Conservation (phyloP, 2,329 filamentous ascomycete species). For the Ploettnerulaceae sp. region DNA sequence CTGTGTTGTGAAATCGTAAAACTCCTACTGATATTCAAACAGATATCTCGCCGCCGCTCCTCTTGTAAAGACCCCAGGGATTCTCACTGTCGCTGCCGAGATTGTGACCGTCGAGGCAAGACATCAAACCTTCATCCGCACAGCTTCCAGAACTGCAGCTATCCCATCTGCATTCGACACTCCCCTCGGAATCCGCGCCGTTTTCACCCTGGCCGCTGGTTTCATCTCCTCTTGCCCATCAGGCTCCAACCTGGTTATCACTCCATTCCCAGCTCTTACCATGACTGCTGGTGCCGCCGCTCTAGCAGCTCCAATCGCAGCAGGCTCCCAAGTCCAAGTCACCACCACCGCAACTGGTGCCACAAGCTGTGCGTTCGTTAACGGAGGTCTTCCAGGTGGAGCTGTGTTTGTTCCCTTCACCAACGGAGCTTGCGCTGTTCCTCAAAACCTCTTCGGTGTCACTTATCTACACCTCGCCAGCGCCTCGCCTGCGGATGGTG, state of each 20-base stretch:
- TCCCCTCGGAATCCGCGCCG: slow-evolving; percentile 59
- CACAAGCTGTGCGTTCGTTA: slow-evolving; percentile 62
- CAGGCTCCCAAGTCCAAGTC: slow-evolving; percentile 44
- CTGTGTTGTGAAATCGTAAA: background rate
- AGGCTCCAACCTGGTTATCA: slow-evolving; percentile 58
- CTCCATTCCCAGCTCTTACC: slow-evolving; percentile 55
- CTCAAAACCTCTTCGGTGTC: slow-evolving; percentile 57
- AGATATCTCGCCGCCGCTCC: slow-evolving; percentile 63
- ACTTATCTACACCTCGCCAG: slow-evolving; percentile 64
- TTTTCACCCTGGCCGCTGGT: slow-evolving; percentile 68
- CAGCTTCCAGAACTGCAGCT: slow-evolving; percentile 51
- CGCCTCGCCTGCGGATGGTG: slow-evolving; percentile 44
- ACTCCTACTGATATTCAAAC: slow-evolving; percentile 9
- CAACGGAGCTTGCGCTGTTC: slow-evolving; percentile 53
- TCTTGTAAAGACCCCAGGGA: slow-evolving; percentile 52
- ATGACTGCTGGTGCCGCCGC: slow-evolving; percentile 43
- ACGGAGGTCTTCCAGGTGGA: slow-evolving; percentile 52
- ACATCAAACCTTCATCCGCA: slow-evolving; percentile 68
- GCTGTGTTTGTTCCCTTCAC: slow-evolving; percentile 56
- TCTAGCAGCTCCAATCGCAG: slow-evolving; percentile 36
- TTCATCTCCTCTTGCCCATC: slow-evolving; percentile 69
- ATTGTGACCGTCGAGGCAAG: slow-evolving; percentile 71
- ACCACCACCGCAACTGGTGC: slow-evolving; percentile 49
- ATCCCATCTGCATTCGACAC: slow-evolving; percentile 68
- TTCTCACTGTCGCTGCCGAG: slow-evolving; percentile 61